Conservation (phyloP, 164 flowering plant species). For the Kalanchoe fedtschenkoi region DNA sequence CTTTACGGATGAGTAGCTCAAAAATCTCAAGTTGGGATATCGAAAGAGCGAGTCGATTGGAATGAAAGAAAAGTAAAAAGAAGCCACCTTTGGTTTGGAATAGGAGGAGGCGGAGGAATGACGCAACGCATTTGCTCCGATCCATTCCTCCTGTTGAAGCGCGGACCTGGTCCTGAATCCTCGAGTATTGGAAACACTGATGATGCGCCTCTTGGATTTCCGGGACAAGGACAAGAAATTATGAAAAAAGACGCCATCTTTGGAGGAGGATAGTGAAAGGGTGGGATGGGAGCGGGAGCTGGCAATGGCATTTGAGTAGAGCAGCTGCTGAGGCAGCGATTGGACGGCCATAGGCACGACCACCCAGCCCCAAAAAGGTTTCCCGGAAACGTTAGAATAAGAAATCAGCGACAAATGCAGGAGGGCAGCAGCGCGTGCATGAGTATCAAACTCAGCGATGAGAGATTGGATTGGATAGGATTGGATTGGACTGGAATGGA, state of each 20-base stretch:
- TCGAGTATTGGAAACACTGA: slow-evolving; percentile 14
- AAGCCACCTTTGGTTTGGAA: slow-evolving; percentile 22
- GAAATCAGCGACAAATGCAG: neutral
- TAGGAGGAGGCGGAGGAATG: slow-evolving; percentile 9
- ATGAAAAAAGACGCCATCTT: slow-evolving; percentile 23
- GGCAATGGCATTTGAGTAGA: slow-evolving; percentile 18
- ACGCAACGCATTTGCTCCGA: slow-evolving; percentile 7
- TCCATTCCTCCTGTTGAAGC: slow-evolving; percentile 35
- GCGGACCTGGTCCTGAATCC: slow-evolving; percentile 27
- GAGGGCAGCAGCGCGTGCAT: neutral
- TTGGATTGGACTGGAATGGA: neutral
- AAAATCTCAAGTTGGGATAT: too few species aligned
- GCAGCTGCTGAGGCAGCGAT: slow-evolving; percentile 22
- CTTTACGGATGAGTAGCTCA: neutral
- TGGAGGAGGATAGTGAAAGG: slow-evolving; percentile 15
- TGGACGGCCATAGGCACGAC: slow-evolving; percentile 35
- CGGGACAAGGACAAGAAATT: slow-evolving; percentile 33
- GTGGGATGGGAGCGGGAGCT: slow-evolving; percentile 9
- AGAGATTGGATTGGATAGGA: too few species aligned
- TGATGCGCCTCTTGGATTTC: slow-evolving; percentile 27
- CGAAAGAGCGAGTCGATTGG: too few species aligned
- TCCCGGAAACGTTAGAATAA: too few species aligned
- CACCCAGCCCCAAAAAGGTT: too few species aligned
- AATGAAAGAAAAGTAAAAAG: neutral
- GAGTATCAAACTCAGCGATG: neutral